A percentile compares a stretch with the other conserved stretches of the same genome.
Evolutionary conservation across 306 rosid genomes (phyloP).

Genomic region (Cicer arietinum): DNA sequence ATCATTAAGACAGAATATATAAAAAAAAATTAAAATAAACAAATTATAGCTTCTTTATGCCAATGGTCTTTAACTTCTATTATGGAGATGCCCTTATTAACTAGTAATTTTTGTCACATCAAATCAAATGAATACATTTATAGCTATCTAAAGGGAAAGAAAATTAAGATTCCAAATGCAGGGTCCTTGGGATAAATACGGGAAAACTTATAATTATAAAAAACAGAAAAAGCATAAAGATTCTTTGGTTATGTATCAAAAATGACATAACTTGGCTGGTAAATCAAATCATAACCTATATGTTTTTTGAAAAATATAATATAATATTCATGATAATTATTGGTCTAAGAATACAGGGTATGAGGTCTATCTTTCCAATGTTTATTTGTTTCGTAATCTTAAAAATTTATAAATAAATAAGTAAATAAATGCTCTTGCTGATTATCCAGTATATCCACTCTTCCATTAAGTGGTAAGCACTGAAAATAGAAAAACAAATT

Average conservation of each 20-base stretch:
- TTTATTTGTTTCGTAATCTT: too few species aligned
- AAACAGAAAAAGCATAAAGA: constrained; percentile 21
- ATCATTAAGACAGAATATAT: constrained; percentile 42
- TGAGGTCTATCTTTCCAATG: too few species aligned
- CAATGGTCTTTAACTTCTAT: constrained; percentile 47
- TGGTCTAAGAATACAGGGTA: neutral
- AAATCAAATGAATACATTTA: constrained; percentile 46
- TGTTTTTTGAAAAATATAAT: constrained; percentile 2
- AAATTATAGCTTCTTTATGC: constrained; percentile 47
- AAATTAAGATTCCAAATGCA: constrained; percentile 53
- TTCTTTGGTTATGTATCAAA: neutral
- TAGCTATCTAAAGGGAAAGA: constrained; percentile 44
- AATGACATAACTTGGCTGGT: neutral
- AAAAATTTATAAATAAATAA: too few species aligned
- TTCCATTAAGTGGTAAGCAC: neutral
- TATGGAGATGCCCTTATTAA: constrained; percentile 50
- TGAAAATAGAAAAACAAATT: neutral
- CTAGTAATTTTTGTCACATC: constrained; percentile 50
- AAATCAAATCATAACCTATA: constrained; percentile 32
- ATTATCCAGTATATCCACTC: neutral
- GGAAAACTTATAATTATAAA: neutral
- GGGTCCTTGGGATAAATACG: constrained; percentile 26
- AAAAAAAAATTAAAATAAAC: constrained; percentile 26
- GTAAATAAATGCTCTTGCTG: too few species aligned
- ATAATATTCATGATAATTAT: neutral